A percentile compares a stretch with the other conserved stretches of the same genome.
Conservation (phyloP, 805 yeast genomes). For the Candida odintsovae region DNA sequence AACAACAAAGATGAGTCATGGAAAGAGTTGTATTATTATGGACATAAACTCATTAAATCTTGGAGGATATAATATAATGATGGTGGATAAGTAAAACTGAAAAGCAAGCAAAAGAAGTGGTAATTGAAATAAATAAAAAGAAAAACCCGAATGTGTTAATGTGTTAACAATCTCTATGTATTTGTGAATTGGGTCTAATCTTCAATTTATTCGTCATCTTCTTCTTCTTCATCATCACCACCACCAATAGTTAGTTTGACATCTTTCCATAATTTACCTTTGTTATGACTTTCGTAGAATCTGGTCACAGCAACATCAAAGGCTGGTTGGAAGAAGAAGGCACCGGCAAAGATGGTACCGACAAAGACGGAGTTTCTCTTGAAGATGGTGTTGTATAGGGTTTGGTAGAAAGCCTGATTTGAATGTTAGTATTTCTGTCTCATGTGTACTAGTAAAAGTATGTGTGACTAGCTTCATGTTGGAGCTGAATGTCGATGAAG, state of each 20-base stretch:
- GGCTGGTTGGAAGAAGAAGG: constrained; percentile 79
- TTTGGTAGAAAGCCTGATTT: constrained; percentile 35
- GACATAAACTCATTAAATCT: background rate
- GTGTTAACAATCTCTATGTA: background rate
- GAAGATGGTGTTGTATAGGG: constrained; percentile 61
- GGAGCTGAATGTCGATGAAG: background rate
- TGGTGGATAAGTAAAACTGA: background rate
- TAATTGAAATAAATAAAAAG: background rate
- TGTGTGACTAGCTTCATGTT: background rate
- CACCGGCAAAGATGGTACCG: constrained; percentile 73
- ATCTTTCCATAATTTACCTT: constrained; percentile 83
- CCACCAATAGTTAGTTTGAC: constrained; percentile 54
- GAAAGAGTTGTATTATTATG: background rate
- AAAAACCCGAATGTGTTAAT: background rate
- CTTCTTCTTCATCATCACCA: constrained; percentile 58
- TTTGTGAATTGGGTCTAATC: background rate
- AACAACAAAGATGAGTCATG: background rate
- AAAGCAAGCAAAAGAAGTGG: background rate
- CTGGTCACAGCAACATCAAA: constrained; percentile 62
- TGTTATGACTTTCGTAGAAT: constrained; percentile 75
- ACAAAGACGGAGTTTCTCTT: constrained; percentile 91
- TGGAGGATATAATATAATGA: background rate
- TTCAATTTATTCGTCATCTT: constrained; percentile 36
- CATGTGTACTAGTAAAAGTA: background rate
- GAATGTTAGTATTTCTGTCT: constrained; percentile 1